phyloP scores from a whole-genome alignment of 805 yeast genomes.

The Hemisphaericaspora nanyangensis region DNA sequence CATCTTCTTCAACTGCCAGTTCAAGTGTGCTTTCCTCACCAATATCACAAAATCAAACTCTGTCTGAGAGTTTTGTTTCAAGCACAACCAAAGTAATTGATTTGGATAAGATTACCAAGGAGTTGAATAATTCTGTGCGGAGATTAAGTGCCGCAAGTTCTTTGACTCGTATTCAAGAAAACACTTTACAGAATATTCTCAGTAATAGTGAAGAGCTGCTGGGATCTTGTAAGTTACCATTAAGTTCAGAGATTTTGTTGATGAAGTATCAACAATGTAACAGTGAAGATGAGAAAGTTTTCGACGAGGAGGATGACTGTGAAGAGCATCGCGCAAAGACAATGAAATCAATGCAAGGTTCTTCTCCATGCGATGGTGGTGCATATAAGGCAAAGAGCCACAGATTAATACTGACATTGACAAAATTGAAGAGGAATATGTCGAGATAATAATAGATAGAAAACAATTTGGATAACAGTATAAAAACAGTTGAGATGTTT shows the following conservation, averaged over 20 bases:
- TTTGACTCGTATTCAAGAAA: background rate
- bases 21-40: background rate
- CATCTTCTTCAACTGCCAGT: slow-evolving; percentile 2
- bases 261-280: background rate
- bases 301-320: too few relatives aligned
- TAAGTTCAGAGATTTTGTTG: slow-evolving; percentile 4
- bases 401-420: background rate
- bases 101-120: slow-evolving; percentile 13
- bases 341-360: background rate
- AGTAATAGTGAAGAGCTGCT: background rate
- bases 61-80: background rate
- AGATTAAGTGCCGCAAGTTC: slow-evolving; percentile 2
- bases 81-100: slow-evolving; percentile 7
- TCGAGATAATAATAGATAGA: slow-evolving; percentile 2
- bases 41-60: background rate
- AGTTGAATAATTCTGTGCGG: slow-evolving; percentile 8
- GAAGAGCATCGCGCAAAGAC: too few relatives aligned
- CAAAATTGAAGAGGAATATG: background rate
- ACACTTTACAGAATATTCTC: background rate
- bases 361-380: background rate
- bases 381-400: background rate
- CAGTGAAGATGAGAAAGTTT: background rate
- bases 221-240: slow-evolving; percentile 1
- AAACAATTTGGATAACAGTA: too few relatives aligned
- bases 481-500: too few relatives aligned